Evolutionary conservation across 352 stramenopile genomes (phyloP), one percentile per base, ranked within the genome.

Genomic region (Blastocystis sp.): DNA sequence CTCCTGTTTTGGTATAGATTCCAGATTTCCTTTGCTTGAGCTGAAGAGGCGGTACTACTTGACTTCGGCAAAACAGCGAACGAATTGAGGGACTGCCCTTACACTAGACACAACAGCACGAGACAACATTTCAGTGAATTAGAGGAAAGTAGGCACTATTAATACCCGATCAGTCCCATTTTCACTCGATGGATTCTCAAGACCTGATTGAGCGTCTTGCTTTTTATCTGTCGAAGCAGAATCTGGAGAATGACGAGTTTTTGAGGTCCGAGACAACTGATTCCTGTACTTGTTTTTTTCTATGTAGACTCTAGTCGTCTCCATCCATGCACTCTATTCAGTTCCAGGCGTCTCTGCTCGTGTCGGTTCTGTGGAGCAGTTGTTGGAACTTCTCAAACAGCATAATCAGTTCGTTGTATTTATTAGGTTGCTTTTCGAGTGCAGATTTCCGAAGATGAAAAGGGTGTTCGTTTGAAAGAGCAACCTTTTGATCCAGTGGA

Each of bases 1-100:
- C 95, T 55, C 95, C 95, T 0, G 94, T 96, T 78, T 95, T 95
- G 50, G 95, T 97, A 92, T 97, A 97, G 68, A 97, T 89, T 50
- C 66, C 66, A 3, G 78, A 89, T 30, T 89, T 89, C 66, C 66
- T 89, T 56, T n/a, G 16, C 53, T 30, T n/a, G 47, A 47, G 11
- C 39, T 16, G 18, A 3, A 8, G 9, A 18, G 50, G 9, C 11
- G 16, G 11, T 3, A 18, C n/a, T 41, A 85, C 73, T 85, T 85
- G 53, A 85, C 73, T 68, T 85, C 73, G 11, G 73, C 37, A 45
- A 85, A 85, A 30, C 20, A 55, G 34, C 73, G 47, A 13, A 47
- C 53, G 8, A 85, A n/a, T 18, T 16, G 39, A 45, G 56, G 24
- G 18, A 24, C 54, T 68, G 6, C 53, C 1, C 30, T n/a, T 26